phyloP scores from a whole-genome alignment of 257 asterid genomes.

The Forsythia viridissima region DNA sequence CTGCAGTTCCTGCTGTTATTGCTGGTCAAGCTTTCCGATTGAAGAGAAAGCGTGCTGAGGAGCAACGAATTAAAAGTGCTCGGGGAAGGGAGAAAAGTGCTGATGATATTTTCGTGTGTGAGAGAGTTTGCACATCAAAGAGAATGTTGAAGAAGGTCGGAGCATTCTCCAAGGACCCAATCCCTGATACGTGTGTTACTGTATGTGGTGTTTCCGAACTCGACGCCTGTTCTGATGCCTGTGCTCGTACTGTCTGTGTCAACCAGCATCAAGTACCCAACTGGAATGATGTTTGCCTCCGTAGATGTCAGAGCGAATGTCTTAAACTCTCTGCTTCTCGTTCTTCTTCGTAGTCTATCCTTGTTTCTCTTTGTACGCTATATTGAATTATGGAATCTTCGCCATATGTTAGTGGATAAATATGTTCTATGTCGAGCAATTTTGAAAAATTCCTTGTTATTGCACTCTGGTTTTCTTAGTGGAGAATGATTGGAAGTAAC shows the following conservation, averaged over 20 bases:
- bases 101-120: conserved; percentile 85
- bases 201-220: conserved; percentile 97
- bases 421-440: neutral
- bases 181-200: conserved; percentile 85
- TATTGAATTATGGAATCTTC: neutral
- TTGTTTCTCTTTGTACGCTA: neutral
- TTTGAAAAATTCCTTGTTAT: neutral
- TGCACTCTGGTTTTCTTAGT: neutral
- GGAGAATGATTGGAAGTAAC: neutral
- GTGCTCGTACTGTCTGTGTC: conserved; percentile 90
- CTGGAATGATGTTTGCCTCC: conserved; percentile 93
- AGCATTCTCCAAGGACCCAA: conserved; percentile 91
- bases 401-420: neutral
- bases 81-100: conserved; percentile 85
- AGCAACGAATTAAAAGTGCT: conserved; percentile 72
- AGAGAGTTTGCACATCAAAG: conserved; percentile 93
- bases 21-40: conserved; percentile 86
- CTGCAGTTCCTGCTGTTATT: conserved; percentile 77
- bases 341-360: conserved; percentile 30
- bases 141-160: conserved; percentile 97
- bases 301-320: conserved; percentile 92
- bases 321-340: conserved; percentile 71
- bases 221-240: conserved; percentile 96
- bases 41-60: conserved; percentile 71
- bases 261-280: conserved; percentile 96